These are phyloP conservation scores for Saccharomycopsis sp. DNA, from an alignment of 805 yeast genomes.

Conservation along the genomic window DNA sequence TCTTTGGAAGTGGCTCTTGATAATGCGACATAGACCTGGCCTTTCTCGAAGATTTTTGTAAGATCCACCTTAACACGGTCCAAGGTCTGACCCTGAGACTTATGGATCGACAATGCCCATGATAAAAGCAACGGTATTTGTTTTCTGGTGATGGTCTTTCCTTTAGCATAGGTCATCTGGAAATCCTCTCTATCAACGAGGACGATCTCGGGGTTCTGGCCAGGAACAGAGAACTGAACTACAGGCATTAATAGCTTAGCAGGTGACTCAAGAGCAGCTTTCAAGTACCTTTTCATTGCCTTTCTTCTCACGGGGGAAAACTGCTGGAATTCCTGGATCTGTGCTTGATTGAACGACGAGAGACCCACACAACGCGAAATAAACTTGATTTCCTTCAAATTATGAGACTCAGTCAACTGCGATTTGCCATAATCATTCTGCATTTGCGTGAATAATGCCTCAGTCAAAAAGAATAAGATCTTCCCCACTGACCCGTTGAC, in stretches of 20 bases:
- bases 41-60: slow-evolving; percentile 63
- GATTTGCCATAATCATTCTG: slow-evolving; percentile 23
- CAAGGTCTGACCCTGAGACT: slow-evolving; percentile 80
- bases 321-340: neutral
- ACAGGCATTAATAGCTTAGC: slow-evolving; percentile 49
- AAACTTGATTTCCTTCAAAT: slow-evolving; percentile 27
- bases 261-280: neutral
- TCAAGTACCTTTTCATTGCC: neutral
- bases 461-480: slow-evolving; percentile 39
- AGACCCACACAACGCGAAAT: slow-evolving; percentile 29
- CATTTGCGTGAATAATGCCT: slow-evolving; percentile 23
- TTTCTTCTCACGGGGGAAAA: slow-evolving; percentile 1
- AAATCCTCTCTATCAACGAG: slow-evolving; percentile 36
- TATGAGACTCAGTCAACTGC: slow-evolving; percentile 25
- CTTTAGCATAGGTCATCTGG: slow-evolving; percentile 52
- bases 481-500: slow-evolving; percentile 92
- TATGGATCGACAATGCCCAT: slow-evolving; percentile 82
- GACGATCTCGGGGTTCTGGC: slow-evolving; percentile 43
- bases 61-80: slow-evolving; percentile 65
- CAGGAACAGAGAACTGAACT: slow-evolving; percentile 67
- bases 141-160: slow-evolving; percentile 49
- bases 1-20: slow-evolving; percentile 71
- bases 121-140: slow-evolving; percentile 70
- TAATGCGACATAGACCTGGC: slow-evolving; percentile 79
- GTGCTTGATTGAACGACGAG: slow-evolving; percentile 10